These are phyloP conservation scores for Sordaria brevicollis DNA, from an alignment of 495 filamentous ascomycete species.

Conservation along the genomic window DNA sequence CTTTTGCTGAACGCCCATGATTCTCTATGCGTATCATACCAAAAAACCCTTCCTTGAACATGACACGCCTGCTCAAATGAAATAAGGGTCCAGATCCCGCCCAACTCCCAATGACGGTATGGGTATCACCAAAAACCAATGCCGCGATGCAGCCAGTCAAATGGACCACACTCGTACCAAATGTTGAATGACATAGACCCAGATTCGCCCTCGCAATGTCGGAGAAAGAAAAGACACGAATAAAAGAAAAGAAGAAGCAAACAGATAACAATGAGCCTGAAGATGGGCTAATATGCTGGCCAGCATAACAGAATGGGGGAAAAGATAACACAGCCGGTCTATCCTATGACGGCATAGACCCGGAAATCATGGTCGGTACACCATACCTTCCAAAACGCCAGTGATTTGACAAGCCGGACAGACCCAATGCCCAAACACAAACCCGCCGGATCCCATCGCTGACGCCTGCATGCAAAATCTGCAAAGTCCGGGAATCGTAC, in stretches of 20 bases:
- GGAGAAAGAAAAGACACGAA: not conserved
- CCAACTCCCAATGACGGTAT: constrained; percentile 10
- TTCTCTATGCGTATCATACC: not conserved
- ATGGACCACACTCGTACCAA: constrained; percentile 14
- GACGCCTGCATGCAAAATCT: not conserved
- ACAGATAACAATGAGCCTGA: not conserved
- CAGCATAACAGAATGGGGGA: not conserved
- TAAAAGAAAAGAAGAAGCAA: constrained; percentile 1
- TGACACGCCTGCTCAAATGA: not conserved
- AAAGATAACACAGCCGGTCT: not conserved
- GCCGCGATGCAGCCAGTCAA: constrained; percentile 10
- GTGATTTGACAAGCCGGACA: not conserved
- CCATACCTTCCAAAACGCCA: constrained; percentile 1
- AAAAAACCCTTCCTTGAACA: not conserved
- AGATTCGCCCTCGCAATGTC: not conserved
- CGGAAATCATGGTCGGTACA: not conserved
- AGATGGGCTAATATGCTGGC: not conserved
- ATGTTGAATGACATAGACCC: constrained; percentile 11
- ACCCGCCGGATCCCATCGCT: not conserved
- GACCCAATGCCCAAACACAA: not conserved
- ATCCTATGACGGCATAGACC: not conserved
- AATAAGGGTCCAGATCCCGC: not conserved
- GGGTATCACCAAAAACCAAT: constrained; percentile 12
- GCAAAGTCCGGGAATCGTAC: not conserved
- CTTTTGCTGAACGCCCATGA: not conserved